Percentiles rank a stretch among this genome's conserved stretches.
Conservation (phyloP, 2,329 filamentous ascomycete species). For the Ceratocystis albifundus region DNA sequence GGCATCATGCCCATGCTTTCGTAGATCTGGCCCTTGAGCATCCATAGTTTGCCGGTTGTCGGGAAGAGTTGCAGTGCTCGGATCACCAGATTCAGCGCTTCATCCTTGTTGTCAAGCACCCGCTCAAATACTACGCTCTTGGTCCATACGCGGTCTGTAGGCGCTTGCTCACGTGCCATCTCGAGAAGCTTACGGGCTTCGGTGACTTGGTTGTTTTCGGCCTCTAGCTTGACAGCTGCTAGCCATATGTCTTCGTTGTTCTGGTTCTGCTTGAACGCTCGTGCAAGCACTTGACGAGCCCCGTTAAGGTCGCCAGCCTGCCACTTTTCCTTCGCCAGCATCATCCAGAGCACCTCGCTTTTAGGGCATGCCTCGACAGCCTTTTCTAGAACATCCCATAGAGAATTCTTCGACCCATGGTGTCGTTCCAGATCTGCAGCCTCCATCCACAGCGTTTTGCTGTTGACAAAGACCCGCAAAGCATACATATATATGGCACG, state of each 20-base stretch:
- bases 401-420: conserved; percentile 69
- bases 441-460: conserved; percentile 78
- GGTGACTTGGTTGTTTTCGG: conserved; percentile 71
- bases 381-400: conserved; percentile 80
- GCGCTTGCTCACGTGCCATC: conserved; percentile 74
- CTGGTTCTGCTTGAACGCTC: conserved; percentile 87
- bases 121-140: conserved; percentile 91
- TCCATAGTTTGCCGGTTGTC: conserved; percentile 78
- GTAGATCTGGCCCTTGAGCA: conserved; percentile 98
- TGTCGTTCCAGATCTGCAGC: conserved; percentile 84
- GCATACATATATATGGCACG: conserved; percentile 89
- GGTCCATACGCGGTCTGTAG: conserved; percentile 94
- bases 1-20: conserved; percentile 66
- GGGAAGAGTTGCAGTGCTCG: conserved; percentile 82
- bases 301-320: conserved; percentile 77
- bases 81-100: conserved; percentile 75
- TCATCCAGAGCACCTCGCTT: conserved; percentile 87
- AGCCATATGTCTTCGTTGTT: conserved; percentile 98
- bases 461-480: conserved; percentile 77
- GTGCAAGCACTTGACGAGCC: conserved; percentile 70
- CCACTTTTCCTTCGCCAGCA: conserved; percentile 91
- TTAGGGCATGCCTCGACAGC: conserved; percentile 88
- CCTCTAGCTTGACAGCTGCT: conserved; percentile 89
- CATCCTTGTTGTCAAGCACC: conserved; percentile 65
- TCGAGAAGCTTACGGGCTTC: conserved; percentile 72